Base-by-base conservation (phyloP, 495 filamentous ascomycete genomes). In the Usnea hakonensis region DNA sequence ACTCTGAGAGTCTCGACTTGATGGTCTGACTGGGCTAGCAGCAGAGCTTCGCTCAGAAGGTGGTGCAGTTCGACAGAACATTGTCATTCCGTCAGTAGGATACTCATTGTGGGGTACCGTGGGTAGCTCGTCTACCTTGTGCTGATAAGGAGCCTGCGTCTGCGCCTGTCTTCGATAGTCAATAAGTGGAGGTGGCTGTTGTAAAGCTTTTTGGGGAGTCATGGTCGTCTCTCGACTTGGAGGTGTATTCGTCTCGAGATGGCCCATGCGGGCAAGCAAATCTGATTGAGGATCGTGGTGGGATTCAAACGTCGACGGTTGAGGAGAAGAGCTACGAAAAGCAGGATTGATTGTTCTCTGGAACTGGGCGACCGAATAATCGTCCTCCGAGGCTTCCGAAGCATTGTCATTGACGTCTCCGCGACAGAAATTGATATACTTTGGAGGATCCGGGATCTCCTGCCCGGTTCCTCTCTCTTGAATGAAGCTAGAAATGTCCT, bases 341-440 rank as follows among this genome's bases (percentile, higher is more conserved):
- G 92, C 89, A 55, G 95, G 91, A 69, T 98, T 97, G 74, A 96
- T 95, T 16, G 87, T 89, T 59, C 95, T 83, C 62, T 92, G 90
- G 73, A 97, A 99, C 70, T 97, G 91, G 17, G 95, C 95, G 23
- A 97, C 90, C 1, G 90, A 94, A 64, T 94, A 97, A 60, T 92
- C 91, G 52, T 89, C 85, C 23, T 96, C 91, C 0, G 90, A 92
- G 30, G 82, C 78, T 58, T 95, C 91, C 0, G 92, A 96, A 68
- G 82, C 83, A 32, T 82, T 81, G 64, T 97, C 94, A 46, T 88
- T 84, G 38, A 87, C 72, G 69, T 97, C 94, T 7, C 95, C 94
- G 23, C 94, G 88, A 72, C 90, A 92, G 75, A 96, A 99, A 78
- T 99, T 95, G 81, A 99, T 96, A 72, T 95, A 99, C 74, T 90